These are phyloP conservation scores for Pyrenophora seminiperda DNA, from an alignment of 2,329 filamentous ascomycete genomes.

Conservation along the genomic window DNA sequence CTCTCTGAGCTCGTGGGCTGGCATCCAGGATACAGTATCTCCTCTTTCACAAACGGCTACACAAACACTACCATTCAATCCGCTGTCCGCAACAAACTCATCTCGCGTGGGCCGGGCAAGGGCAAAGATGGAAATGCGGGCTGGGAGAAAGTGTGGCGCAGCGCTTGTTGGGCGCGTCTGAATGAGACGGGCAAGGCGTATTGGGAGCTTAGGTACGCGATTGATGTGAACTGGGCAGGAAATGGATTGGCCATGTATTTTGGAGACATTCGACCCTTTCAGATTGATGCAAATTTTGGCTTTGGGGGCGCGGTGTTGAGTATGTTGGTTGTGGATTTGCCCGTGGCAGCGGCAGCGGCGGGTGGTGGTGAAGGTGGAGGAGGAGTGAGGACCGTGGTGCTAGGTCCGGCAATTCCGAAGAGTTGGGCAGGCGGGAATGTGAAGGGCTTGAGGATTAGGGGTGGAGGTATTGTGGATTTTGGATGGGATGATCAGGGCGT, in stretches of 20 bases:
- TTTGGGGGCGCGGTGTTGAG: conserved; percentile 59
- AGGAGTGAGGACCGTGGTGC: conserved; percentile 44
- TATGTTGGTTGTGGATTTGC: conserved; percentile 60
- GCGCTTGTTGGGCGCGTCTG: conserved; percentile 61
- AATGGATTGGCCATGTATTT: conserved; percentile 61
- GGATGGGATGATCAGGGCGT: conserved; percentile 50
- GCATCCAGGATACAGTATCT: conserved; percentile 60
- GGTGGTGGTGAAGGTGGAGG: conserved; percentile 3
- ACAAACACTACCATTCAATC: conserved; percentile 51
- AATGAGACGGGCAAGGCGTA: conserved; percentile 59
- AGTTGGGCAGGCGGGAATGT: conserved; percentile 55
- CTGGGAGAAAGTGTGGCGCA: conserved; percentile 64
- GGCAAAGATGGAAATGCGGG: conserved; percentile 58
- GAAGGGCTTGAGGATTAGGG: conserved; percentile 52
- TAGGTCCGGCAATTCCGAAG: conserved; percentile 57
- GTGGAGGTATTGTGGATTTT: conserved; percentile 54
- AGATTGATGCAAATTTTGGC: conserved; percentile 66
- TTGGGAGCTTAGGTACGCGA: conserved; percentile 55
- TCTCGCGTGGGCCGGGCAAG: conserved; percentile 55
- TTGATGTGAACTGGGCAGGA: conserved; percentile 56
- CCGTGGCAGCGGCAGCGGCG: conserved; percentile 26
- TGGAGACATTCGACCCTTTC: conserved; percentile 57
- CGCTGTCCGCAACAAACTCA: conserved; percentile 55
- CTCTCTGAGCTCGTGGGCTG: conserved; percentile 63
- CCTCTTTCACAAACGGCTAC: conserved; percentile 50